phyloP scores from a whole-genome alignment of 2,329 filamentous ascomycete genomes.

The Samsoniella hepiali region DNA sequence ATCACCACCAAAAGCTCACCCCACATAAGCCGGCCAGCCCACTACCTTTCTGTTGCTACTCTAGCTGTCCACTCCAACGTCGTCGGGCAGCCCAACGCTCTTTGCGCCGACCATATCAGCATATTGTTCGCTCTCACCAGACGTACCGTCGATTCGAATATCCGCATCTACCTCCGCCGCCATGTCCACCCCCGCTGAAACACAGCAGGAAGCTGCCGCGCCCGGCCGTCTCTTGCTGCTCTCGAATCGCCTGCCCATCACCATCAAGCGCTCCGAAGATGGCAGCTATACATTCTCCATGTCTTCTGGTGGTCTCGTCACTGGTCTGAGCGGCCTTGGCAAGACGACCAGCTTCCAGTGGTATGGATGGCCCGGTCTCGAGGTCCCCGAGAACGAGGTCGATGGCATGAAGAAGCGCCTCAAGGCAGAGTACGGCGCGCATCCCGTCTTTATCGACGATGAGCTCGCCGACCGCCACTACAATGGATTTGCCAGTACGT shows the following conservation, averaged over 20 bases:
- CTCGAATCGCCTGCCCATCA: constrained; percentile 93
- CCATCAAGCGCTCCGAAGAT: constrained; percentile 89
- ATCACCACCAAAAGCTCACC: constrained; percentile 5
- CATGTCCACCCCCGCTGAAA: constrained; percentile 38
- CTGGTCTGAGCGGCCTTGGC: constrained; percentile 83
- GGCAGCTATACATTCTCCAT: constrained; percentile 91
- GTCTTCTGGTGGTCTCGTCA: constrained; percentile 95
- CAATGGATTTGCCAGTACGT: constrained; percentile 93
- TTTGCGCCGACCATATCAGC: neutral
- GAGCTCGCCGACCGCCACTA: constrained; percentile 94
- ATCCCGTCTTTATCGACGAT: constrained; percentile 90
- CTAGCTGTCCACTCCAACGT: constrained; percentile 7
- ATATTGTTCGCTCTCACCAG: neutral
- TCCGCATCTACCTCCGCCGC: constrained; percentile 18
- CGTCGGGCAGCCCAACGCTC: neutral
- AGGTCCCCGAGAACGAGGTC: constrained; percentile 83
- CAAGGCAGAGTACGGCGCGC: constrained; percentile 82
- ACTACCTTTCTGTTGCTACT: neutral
- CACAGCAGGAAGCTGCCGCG: constrained; percentile 30
- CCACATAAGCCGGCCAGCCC: constrained; percentile 12
- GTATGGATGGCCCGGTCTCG: constrained; percentile 96
- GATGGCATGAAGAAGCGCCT: constrained; percentile 70
- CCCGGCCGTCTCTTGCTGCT: constrained; percentile 70
- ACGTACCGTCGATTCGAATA: neutral
- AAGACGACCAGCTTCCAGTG: constrained; percentile 95